Percentiles rank a stretch among this genome's conserved stretches.
Evolutionary conservation across 2,329 filamentous ascomycete species (phyloP).

Genomic region (Arthrobotrys iridis): DNA sequence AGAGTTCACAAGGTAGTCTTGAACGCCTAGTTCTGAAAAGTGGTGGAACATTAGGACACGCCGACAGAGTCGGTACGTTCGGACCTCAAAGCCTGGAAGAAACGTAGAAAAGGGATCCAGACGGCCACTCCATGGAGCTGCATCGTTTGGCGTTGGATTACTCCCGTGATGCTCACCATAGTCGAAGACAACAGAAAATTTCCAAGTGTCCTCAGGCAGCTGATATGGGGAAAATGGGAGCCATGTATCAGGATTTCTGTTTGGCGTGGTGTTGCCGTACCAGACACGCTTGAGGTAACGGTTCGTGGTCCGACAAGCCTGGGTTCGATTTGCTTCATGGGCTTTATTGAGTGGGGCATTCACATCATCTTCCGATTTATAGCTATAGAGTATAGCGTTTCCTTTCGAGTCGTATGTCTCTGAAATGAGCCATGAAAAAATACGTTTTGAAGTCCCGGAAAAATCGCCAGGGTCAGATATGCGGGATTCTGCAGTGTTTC

Average conservation of each 20-base stretch:
- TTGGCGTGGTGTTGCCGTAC: slow-evolving; percentile 40
- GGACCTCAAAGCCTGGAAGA: slow-evolving; percentile 59
- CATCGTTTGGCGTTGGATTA: slow-evolving; percentile 56
- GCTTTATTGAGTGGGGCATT: background rate
- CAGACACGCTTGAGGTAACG: background rate
- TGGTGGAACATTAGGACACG: slow-evolving; percentile 61
- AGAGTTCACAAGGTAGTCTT: background rate
- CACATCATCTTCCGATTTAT: background rate
- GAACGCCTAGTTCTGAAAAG: slow-evolving; percentile 54
- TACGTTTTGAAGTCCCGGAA: background rate
- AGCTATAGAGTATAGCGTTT: background rate
- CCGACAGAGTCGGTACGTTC: slow-evolving; percentile 59
- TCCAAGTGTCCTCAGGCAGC: too few relatives aligned
- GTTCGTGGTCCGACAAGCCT: background rate
- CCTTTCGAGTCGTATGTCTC: background rate
- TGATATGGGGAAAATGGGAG: too few relatives aligned
- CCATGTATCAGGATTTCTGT: slow-evolving; percentile 55
- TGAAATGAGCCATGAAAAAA: slow-evolving; percentile 57
- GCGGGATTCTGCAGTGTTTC: slow-evolving; percentile 17
- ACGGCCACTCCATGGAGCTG: slow-evolving; percentile 57
- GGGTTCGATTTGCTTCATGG: background rate
- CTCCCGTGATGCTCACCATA: slow-evolving; percentile 60
- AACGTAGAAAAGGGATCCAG: slow-evolving; percentile 60
- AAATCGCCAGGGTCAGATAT: slow-evolving; percentile 15
- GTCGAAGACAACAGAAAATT: slow-evolving; percentile 58